A percentile compares a stretch with the other conserved stretches of the same genome.
phyloP scores from a whole-genome alignment of 2,329 filamentous ascomycete genomes.

The Aureobasidium sp. region DNA sequence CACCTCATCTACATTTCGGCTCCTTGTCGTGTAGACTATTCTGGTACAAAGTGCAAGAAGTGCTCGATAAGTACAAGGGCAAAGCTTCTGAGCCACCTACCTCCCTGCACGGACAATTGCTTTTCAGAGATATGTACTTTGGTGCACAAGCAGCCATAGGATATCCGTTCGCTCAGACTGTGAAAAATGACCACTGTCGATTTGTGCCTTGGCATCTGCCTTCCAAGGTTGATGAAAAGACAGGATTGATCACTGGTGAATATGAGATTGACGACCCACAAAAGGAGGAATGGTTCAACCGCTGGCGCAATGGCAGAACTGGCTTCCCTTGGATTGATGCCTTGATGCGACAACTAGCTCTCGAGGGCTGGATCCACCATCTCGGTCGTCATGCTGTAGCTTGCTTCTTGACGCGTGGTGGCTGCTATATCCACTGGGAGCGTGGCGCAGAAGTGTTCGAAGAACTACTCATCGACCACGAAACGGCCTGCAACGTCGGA shows the following conservation, averaged over 20 bases:
- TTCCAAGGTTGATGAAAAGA: constrained; percentile 45
- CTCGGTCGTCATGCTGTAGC: constrained; percentile 69
- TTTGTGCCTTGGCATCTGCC: constrained; percentile 75
- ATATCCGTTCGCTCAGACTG: constrained; percentile 53
- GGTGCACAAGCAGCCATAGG: constrained; percentile 64
- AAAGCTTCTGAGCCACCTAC: constrained; percentile 52
- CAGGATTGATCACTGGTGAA: constrained; percentile 44
- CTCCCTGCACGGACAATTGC: constrained; percentile 62
- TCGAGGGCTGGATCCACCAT: constrained; percentile 74
- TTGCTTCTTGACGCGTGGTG: constrained; percentile 66
- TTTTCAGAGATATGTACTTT: constrained; percentile 81
- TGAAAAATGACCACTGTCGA: constrained; percentile 57
- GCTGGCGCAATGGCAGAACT: constrained; percentile 61
- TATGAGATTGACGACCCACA: constrained; percentile 56
- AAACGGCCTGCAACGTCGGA: constrained; percentile 62
- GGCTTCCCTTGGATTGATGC: constrained; percentile 78
- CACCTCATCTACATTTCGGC: constrained; percentile 67
- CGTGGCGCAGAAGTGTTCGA: constrained; percentile 71
- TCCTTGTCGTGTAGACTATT: constrained; percentile 61
- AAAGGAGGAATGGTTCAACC: constrained; percentile 57
- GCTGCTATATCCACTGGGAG: constrained; percentile 73
- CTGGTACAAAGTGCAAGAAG: constrained; percentile 61
- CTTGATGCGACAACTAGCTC: constrained; percentile 63
- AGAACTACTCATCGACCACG: constrained; percentile 67
- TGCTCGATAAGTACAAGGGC: constrained; percentile 51